Conservation (phyloP, 148 eudicot species). For the Spergularia bocconei region DNA sequence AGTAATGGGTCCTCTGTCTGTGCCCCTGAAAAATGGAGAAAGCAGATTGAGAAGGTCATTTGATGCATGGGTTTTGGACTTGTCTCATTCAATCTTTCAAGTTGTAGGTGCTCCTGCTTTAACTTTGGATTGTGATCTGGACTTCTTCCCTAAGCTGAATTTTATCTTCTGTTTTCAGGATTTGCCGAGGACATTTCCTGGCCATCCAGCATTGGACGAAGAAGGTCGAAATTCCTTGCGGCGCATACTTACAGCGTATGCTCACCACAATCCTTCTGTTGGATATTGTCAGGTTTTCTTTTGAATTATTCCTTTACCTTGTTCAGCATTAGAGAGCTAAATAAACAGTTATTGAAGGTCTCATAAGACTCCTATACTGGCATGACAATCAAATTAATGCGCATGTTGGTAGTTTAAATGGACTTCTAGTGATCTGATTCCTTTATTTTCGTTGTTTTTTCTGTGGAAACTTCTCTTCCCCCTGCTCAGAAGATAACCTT, state of each 20-base stretch:
- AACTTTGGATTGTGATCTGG: conserved; percentile 31
- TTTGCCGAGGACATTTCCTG: conserved; percentile 89
- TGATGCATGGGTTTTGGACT: conserved; percentile 68
- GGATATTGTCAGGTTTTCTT: conserved; percentile 89
- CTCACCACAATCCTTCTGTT: conserved; percentile 87
- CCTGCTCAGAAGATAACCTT: background rate
- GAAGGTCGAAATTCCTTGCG: conserved; percentile 80
- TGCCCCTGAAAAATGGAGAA: conserved; percentile 58
- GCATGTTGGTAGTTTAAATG: background rate
- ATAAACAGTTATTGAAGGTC: background rate
- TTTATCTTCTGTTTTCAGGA: conserved; percentile 63
- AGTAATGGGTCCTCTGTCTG: conserved; percentile 13
- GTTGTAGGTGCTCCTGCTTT: conserved; percentile 68
- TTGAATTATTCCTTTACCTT: background rate
- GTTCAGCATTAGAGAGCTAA: background rate
- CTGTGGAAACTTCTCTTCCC: background rate
- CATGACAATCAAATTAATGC: background rate
- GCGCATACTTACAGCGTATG: conserved; percentile 85
- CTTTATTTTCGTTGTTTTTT: background rate
- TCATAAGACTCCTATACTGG: background rate
- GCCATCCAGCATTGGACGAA: conserved; percentile 93
- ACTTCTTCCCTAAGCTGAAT: conserved; percentile 47
- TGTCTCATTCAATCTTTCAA: conserved; percentile 56
- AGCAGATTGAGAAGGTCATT: conserved; percentile 99
- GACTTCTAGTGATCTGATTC: conserved; percentile 6